Conservation (phyloP, 805 yeast genomes). For the Yamadazyma takamatsuzukensis region DNA sequence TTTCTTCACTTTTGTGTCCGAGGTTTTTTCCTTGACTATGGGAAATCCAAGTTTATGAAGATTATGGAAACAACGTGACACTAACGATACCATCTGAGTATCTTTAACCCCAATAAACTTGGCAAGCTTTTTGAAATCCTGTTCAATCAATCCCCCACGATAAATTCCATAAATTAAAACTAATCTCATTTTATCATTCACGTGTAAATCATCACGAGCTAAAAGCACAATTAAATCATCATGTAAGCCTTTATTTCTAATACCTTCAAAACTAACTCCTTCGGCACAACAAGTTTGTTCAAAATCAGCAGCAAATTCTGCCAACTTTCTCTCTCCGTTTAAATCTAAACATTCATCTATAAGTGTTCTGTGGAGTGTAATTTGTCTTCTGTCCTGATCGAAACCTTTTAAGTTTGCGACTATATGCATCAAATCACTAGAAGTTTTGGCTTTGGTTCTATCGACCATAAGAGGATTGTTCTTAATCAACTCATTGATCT, state of each 20-base stretch:
- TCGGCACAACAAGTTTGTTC: constrained; percentile 80
- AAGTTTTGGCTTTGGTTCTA: constrained; percentile 56
- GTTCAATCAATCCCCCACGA: constrained; percentile 75
- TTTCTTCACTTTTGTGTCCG: constrained; percentile 44
- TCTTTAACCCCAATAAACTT: constrained; percentile 47
- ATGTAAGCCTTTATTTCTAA: constrained; percentile 54
- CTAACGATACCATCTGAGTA: constrained; percentile 53
- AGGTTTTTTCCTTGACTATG: constrained; percentile 41
- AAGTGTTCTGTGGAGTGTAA: constrained; percentile 56
- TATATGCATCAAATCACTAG: constrained; percentile 71
- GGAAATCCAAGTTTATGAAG: constrained; percentile 53
- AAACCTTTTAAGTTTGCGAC: constrained; percentile 68
- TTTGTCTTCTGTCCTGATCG: constrained; percentile 60
- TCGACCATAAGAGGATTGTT: constrained; percentile 77
- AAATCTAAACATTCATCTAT: constrained; percentile 62
- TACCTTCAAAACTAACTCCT: constrained; percentile 68
- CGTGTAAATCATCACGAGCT: constrained; percentile 43
- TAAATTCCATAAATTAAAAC: constrained; percentile 72
- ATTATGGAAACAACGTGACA: constrained; percentile 44
- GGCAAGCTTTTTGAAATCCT: constrained; percentile 69
- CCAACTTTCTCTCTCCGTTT: constrained; percentile 56
- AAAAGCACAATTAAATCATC: constrained; percentile 59
- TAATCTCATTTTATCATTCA: constrained; percentile 69
- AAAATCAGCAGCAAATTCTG: constrained; percentile 69
- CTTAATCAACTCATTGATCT: constrained; percentile 60